phyloP scores from a whole-genome alignment of 1,284 basidiomycete genomes.

The Moesziomyces sp. region DNA sequence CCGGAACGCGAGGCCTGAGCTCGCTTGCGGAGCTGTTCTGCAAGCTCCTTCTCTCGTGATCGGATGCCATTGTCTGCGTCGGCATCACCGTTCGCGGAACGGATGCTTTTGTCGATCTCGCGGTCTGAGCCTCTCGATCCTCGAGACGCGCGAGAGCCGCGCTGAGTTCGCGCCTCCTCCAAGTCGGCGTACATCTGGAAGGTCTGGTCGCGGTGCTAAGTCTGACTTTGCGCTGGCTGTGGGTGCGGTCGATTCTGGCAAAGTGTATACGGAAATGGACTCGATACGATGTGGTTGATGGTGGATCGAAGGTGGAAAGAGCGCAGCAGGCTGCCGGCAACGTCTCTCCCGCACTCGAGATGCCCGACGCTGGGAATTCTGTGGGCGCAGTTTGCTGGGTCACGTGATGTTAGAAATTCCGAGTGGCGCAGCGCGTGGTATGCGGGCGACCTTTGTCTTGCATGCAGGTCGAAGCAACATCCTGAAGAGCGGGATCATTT shows the following conservation, averaged over 20 bases:
- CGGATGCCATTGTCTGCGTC: constrained; percentile 15
- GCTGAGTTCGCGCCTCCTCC: constrained; percentile 53
- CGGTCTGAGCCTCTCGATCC: constrained; percentile 29
- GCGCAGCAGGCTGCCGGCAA: background rate
- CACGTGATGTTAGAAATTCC: background rate
- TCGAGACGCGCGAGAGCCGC: constrained; percentile 16
- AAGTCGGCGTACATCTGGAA: constrained; percentile 59
- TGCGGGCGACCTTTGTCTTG: background rate
- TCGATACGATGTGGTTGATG: background rate
- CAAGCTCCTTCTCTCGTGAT: constrained; percentile 60
- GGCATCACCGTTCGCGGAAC: background rate
- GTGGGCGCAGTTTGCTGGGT: background rate
- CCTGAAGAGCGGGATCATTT: background rate
- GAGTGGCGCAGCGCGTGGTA: background rate
- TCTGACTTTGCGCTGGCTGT: too few relatives aligned
- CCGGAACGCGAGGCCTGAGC: constrained; percentile 46
- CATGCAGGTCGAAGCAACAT: background rate
- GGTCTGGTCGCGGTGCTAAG: background rate
- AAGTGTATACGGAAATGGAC: background rate
- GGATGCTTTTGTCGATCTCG: constrained; percentile 23
- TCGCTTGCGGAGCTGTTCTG: constrained; percentile 61
- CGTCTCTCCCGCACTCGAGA: background rate
- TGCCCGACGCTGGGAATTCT: background rate
- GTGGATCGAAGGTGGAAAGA: background rate
- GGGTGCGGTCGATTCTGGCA: background rate